Conservation (phyloP, 805 yeast species). For the Trichomonascus vanleenenianus region DNA sequence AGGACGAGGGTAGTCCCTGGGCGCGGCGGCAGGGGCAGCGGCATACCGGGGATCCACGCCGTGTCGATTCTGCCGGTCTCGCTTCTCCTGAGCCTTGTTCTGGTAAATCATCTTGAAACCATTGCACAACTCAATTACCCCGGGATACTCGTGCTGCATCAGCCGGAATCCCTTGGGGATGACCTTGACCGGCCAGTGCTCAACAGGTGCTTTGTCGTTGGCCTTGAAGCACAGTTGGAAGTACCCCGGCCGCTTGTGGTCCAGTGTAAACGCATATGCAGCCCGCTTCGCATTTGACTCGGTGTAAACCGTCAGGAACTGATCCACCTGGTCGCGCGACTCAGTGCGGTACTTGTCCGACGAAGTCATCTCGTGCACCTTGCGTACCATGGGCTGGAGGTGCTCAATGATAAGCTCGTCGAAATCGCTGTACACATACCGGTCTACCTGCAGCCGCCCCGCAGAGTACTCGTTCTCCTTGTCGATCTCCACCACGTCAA, state of each 20-base stretch:
- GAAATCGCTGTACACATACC: slow-evolving; percentile 67
- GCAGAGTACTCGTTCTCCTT: slow-evolving; percentile 55
- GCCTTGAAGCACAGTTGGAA: slow-evolving; percentile 81
- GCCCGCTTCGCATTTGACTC: slow-evolving; percentile 76
- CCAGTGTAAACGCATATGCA: slow-evolving; percentile 84
- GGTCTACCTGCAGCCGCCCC: slow-evolving; percentile 62
- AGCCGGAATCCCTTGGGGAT: slow-evolving; percentile 79
- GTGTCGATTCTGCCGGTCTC: neutral
- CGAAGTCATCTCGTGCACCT: slow-evolving; percentile 74
- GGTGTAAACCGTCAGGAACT: slow-evolving; percentile 82
- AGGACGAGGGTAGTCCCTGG: neutral
- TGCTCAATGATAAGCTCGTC: slow-evolving; percentile 90
- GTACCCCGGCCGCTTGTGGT: slow-evolving; percentile 91
- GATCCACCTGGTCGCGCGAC: slow-evolving; percentile 66
- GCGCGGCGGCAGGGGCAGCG: neutral
- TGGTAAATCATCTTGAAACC: slow-evolving; percentile 70
- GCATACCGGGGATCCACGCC: neutral
- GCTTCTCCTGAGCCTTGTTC: neutral
- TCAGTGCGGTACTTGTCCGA: slow-evolving; percentile 85
- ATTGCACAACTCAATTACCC: slow-evolving; percentile 79
- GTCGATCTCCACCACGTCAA: slow-evolving; percentile 72
- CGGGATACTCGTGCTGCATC: slow-evolving; percentile 78
- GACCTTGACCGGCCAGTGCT: slow-evolving; percentile 87
- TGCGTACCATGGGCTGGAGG: slow-evolving; percentile 72
- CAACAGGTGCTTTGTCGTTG: slow-evolving; percentile 38